phyloP scores from a whole-genome alignment of 163 green algal genomes.

The Scenedesmus sp. region DNA sequence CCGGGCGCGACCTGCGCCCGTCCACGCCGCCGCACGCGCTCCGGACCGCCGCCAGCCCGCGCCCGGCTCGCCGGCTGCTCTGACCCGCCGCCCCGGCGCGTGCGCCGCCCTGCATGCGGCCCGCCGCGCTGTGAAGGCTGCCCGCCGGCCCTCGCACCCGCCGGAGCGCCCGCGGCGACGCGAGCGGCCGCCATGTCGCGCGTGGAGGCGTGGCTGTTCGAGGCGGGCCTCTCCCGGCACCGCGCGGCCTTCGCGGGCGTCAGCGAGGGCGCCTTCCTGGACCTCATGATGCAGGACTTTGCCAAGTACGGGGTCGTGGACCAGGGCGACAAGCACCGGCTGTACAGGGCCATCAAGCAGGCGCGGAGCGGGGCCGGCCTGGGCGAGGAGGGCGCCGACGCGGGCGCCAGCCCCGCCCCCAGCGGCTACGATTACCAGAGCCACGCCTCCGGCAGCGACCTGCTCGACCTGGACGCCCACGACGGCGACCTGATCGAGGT shows the following conservation, averaged over 20 bases:
- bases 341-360: conserved; percentile 76
- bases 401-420: background rate
- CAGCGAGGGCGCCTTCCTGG: conserved; percentile 45
- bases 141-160: no score
- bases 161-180: no score
- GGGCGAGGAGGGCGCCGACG: conserved; percentile 1
- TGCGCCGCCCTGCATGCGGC: no score
- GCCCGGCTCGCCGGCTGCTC: no score
- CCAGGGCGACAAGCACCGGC: conserved; percentile 74
- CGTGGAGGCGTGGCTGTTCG: conserved; percentile 47
- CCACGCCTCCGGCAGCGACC: conserved; percentile 16
- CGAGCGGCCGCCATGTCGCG: background rate
- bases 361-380: conserved; percentile 18
- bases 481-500: conserved; percentile 65
- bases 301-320: conserved; percentile 68
- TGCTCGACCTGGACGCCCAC: conserved; percentile 72
- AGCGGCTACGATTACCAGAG: no score
- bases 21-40: no score
- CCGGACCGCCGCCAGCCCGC: no score
- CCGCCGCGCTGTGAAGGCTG: no score
- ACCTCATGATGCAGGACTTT: conserved; percentile 74
- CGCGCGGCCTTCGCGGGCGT: conserved; percentile 49
- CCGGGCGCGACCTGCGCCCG: no score
- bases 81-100: no score
- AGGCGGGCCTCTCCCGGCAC: conserved; percentile 53